Percentiles rank a stretch among this genome's conserved stretches.
These are phyloP conservation scores for Panicum hallii DNA, from an alignment of 202 grass and related monocot species.

Conservation along the genomic window DNA sequence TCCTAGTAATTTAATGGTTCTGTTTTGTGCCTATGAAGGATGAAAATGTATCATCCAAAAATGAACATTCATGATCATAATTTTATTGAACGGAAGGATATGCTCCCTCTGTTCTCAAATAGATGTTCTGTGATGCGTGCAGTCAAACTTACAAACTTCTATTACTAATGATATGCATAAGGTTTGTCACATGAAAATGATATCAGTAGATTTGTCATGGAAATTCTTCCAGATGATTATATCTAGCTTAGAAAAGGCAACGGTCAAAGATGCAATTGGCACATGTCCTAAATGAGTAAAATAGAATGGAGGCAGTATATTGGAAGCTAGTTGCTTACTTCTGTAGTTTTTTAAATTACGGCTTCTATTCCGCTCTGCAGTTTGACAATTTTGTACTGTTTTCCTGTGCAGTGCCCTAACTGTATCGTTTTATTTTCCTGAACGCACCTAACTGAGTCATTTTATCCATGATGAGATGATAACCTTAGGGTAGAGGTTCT, in stretches of 20 bases:
- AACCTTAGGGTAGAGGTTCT: slow-evolving; percentile 17
- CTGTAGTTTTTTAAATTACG: not conserved
- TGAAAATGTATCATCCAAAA: not conserved
- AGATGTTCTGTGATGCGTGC: not conserved
- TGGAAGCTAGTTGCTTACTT: not conserved
- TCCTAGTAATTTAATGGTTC: not conserved
- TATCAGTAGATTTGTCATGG: not conserved
- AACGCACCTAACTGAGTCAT: not conserved
- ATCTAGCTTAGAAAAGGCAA: slow-evolving; percentile 1
- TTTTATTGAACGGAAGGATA: slow-evolving; percentile 22
- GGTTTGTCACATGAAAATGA: not conserved
- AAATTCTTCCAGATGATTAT: not conserved
- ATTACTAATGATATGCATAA: not conserved
- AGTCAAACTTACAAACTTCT: not conserved
- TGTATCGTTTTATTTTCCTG: not conserved
- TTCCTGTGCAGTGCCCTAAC: not conserved
- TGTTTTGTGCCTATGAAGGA: not conserved
- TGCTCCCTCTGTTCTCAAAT: not conserved
- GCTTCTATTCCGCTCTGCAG: slow-evolving; percentile 1
- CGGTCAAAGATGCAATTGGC: not conserved
- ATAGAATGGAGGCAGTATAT: not conserved
- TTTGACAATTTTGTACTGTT: slow-evolving; percentile 28
- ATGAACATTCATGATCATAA: slow-evolving; percentile 8
- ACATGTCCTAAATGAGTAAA: not conserved
- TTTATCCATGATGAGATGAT: not conserved